Base-by-base conservation (phyloP, 2,329 filamentous ascomycete genomes). In the Cadophora sp. region DNA sequence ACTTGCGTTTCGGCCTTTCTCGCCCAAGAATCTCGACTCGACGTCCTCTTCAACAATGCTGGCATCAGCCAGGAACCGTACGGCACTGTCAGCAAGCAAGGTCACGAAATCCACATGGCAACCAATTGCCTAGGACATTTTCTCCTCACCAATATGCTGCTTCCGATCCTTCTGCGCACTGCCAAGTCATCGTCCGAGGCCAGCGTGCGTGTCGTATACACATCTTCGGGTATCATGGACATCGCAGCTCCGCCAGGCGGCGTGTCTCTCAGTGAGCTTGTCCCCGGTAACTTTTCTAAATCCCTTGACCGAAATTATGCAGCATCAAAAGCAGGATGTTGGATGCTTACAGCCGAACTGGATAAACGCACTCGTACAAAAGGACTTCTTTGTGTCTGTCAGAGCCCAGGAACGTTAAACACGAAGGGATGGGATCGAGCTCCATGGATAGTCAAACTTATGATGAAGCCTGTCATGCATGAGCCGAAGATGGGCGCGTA, bases 11-110 rank as follows among this genome's bases (percentile, higher is more conserved):
- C 78, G 1, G 66, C 71, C 5, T 82, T 83, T 63, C 67, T 78
- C 1, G 56, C 70, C 0, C 71, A 73, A 51, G 80, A 83, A 71
- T 58, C 66, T 4, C 73, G 73, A 3, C 77, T 83, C 1, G 76
- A 83, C 71, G 78, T 82, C 3, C 74, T 83, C 0, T 80, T 76
- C 69, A 78, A 80, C 68, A 80, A 80, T 67, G 80, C 80, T 19
- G 78, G 77, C 19, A 76, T 82, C 19, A 79, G 78, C 76, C 69
- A 69, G 2, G 75, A 76, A 0, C 66, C 71, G 1, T 72, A 75
- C 62, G 48, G 71, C 53, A 72, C 77, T 51, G 73, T 77, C 63
- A 76, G 73, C 11, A 68, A 55, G 56, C 63, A 79, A 72, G 77
- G 78, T 27, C 71, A 78, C 64, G 79, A 81, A 63, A 51, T 77